These are phyloP conservation scores for Kodamaea hsintzibuensis DNA, from an alignment of 805 yeast genomes.

Conservation along the genomic window DNA sequence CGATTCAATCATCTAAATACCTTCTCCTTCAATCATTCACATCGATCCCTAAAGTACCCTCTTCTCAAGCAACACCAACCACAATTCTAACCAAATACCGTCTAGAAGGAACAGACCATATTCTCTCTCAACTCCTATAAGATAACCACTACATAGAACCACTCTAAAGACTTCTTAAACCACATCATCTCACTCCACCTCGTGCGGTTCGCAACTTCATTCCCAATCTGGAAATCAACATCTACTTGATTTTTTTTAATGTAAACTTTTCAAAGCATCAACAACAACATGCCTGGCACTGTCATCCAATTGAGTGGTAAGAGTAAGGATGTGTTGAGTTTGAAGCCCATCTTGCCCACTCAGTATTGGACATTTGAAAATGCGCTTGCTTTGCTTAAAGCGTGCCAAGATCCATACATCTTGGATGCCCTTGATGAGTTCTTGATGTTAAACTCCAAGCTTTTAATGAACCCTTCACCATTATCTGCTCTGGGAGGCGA, in stretches of 20 bases:
- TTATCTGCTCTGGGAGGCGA: slow-evolving; percentile 15
- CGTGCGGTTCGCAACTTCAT: not conserved
- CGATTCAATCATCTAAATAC: too few species aligned
- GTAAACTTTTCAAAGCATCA: slow-evolving; percentile 7
- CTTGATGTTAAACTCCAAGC: slow-evolving; percentile 30
- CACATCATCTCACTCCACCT: not conserved
- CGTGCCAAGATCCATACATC: slow-evolving; percentile 31
- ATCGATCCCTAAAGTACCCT: too few species aligned
- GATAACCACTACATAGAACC: too few species aligned
- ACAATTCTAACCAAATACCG: too few species aligned
- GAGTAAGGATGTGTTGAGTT: slow-evolving; percentile 15
- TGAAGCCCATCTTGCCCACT: slow-evolving; percentile 36
- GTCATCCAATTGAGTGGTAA: slow-evolving; percentile 9
- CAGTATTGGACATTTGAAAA: slow-evolving; percentile 42
- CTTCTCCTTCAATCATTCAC: too few species aligned
- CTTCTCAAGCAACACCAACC: too few species aligned
- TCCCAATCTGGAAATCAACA: slow-evolving; percentile 19
- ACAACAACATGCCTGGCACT: slow-evolving; percentile 9
- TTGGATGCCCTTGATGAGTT: slow-evolving; percentile 43
- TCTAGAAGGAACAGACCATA: too few species aligned
- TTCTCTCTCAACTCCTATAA: too few species aligned
- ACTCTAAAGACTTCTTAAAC: not conserved
- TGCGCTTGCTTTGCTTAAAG: slow-evolving; percentile 34
- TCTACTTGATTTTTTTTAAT: not conserved
- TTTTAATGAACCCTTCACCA: slow-evolving; percentile 35